Percentiles rank a stretch among this genome's conserved stretches.
phyloP scores from a whole-genome alignment of 495 filamentous ascomycete genomes.

The Achaetomiella virescens region DNA sequence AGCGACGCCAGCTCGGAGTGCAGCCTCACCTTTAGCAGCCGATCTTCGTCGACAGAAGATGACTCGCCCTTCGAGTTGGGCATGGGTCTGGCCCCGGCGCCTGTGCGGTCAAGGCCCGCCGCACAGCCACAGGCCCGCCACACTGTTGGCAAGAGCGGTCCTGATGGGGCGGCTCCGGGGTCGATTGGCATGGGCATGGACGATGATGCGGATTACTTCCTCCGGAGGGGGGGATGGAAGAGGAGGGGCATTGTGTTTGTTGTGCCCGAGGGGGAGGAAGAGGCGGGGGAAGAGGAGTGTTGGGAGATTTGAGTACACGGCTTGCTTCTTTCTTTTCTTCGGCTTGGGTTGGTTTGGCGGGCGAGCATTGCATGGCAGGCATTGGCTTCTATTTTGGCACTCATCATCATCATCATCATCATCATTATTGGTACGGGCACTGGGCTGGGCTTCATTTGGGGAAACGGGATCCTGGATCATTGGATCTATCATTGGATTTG shows the following conservation, averaged over 20 bases:
- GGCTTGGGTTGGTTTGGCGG: neutral
- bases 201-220: constrained; percentile 32
- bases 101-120: neutral
- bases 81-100: neutral
- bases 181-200: constrained; percentile 7
- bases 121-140: constrained; percentile 4
- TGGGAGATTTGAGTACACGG: constrained; percentile 22
- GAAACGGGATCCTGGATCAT: neutral
- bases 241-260: constrained; percentile 43
- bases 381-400: neutral
- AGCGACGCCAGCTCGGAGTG: constrained; percentile 11
- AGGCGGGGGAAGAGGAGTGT: constrained; percentile 24
- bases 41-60: neutral
- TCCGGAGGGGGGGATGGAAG: constrained; percentile 46
- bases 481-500: neutral
- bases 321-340: neutral
- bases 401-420: no score
- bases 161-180: constrained; percentile 4
- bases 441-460: neutral
- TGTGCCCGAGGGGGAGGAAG: constrained; percentile 11
- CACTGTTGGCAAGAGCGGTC: no score
- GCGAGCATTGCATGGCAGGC: neutral
- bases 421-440: neutral
- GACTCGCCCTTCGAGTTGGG: neutral
- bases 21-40: constrained; percentile 3